Conservation (phyloP, 1,284 basidiomycete species). For the Erythrobasidium hasegawianum region DNA sequence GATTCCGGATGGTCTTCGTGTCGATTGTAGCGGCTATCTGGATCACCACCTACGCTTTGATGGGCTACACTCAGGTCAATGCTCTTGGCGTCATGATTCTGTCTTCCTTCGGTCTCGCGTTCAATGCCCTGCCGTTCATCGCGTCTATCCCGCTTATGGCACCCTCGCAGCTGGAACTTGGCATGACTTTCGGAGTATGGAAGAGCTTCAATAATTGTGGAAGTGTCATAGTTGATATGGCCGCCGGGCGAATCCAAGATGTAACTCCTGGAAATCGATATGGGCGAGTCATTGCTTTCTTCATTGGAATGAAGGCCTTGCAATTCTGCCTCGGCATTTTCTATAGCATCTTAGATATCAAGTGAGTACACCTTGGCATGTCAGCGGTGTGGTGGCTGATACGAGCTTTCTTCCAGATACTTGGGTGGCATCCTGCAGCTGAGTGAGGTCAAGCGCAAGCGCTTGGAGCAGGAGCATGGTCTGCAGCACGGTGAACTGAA, state of each 20-base stretch:
- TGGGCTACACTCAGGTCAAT: conserved; percentile 51
- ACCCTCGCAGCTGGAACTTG: conserved; percentile 49
- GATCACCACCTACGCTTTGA: conserved; percentile 50
- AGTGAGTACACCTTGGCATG: conserved; percentile 12
- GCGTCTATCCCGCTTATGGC: conserved; percentile 52
- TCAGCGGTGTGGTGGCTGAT: too few species aligned
- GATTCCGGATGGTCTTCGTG: conserved; percentile 44
- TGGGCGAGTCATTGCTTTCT: conserved; percentile 50
- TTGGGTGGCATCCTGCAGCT: too few species aligned
- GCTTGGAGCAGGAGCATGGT: too few species aligned
- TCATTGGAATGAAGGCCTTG: conserved; percentile 52
- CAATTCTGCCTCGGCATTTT: conserved; percentile 49
- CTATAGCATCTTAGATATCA: conserved; percentile 46
- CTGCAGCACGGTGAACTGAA: too few species aligned
- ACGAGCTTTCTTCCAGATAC: too few species aligned
- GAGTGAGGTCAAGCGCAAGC: too few species aligned
- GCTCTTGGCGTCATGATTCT: conserved; percentile 45
- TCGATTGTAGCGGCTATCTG: conserved; percentile 48
- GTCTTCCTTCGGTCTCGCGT: conserved; percentile 34
- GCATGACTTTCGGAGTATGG: conserved; percentile 53
- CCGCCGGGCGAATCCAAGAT: conserved; percentile 52
- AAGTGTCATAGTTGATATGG: conserved; percentile 50
- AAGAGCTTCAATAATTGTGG: conserved; percentile 49
- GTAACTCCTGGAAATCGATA: conserved; percentile 45
- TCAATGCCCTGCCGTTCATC: conserved; percentile 50